Evolutionary conservation across 352 stramenopile genomes (phyloP), one percentile per base, ranked within the genome.

Genomic region (Globisporangium cystogenes): DNA sequence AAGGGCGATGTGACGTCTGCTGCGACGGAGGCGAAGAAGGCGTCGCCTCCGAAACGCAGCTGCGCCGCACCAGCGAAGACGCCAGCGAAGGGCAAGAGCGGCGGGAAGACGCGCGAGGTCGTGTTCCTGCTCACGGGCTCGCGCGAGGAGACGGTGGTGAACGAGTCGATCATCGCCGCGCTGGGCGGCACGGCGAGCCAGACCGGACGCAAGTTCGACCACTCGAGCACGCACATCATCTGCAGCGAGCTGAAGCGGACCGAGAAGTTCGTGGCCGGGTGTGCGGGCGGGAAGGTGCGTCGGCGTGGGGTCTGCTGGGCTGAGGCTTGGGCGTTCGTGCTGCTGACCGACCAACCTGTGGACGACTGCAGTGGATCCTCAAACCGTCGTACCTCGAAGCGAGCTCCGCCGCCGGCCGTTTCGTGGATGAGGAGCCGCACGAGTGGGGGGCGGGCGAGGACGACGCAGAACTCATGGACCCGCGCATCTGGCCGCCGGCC

Each of bases 231-330:
- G 4, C 81, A 95, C 61, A 87, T 95, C 60, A 90, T 95, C 54
- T 93, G 80, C 61, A 91, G 75, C 35, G 81, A 93, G 53, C 70
- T 95, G 26, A 91, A 91, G 66, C 76, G 85, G 3, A 95, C 85
- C 4, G 85, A 95, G 57, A 95, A 95, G 58, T 90, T 95, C 52
- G 72, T 95, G 20, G 76, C 80, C 27, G 85, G 80, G 21, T 93
- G 83, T 51, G 81, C 82, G 6, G 67, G 76, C 53, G 85, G 85
- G 41, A 95, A 95, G 77, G 83, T 94, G 53, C 20, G 67, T 55
- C 7, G 20, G 21, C 18, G 26, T 5, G 3, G 33, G 4, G 11
- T 39, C 33, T 39, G 14, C 33, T 39, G 6, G 8, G 1, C 33
- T 6, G 18, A 3, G 3, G 11, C 33, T 43, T 37, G 26, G 18